Conservation (phyloP, 1,284 basidiomycete genomes). For the Porphyrellus sp. region DNA sequence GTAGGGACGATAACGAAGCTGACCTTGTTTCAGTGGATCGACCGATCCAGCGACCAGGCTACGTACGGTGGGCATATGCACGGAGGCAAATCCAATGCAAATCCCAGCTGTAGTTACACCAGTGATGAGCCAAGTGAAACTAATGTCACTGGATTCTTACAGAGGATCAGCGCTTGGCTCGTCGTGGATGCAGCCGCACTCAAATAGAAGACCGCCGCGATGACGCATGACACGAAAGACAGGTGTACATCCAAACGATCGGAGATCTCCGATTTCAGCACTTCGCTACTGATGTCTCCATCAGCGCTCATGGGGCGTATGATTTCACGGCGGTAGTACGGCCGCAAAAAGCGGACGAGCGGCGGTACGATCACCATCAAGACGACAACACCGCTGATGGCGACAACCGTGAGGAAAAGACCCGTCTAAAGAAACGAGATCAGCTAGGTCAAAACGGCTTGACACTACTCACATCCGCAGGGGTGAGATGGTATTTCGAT, state of each 20-base stretch:
- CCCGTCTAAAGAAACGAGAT: slow-evolving; percentile 21
- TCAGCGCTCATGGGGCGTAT: background rate
- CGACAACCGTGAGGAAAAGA: slow-evolving; percentile 18
- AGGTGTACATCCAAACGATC: slow-evolving; percentile 36
- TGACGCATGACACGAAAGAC: slow-evolving; percentile 21
- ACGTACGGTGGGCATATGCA: slow-evolving; percentile 23
- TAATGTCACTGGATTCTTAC: slow-evolving; percentile 1
- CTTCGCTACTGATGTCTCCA: slow-evolving; percentile 1
- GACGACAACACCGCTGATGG: slow-evolving; percentile 13
- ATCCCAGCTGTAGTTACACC: slow-evolving; percentile 11
- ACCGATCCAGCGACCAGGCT: slow-evolving; percentile 35
- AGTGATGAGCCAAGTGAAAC: background rate
- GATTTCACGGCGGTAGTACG: slow-evolving; percentile 16
- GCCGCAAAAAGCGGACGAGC: slow-evolving; percentile 20
- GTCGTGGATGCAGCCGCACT: slow-evolving; percentile 18
- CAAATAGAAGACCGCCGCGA: slow-evolving; percentile 17
- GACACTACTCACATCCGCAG: slow-evolving; percentile 21
- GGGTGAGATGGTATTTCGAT: slow-evolving; percentile 23
- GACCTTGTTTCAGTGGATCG: slow-evolving; percentile 35
- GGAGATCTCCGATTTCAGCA: slow-evolving; percentile 15
- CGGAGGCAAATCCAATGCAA: slow-evolving; percentile 19
- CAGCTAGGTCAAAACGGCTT: background rate
- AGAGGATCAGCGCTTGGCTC: slow-evolving; percentile 6
- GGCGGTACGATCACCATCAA: slow-evolving; percentile 17
- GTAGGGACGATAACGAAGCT: background rate